phyloP scores from a whole-genome alignment of 108 stramenopile genomes.

The Seminavis robusta region DNA sequence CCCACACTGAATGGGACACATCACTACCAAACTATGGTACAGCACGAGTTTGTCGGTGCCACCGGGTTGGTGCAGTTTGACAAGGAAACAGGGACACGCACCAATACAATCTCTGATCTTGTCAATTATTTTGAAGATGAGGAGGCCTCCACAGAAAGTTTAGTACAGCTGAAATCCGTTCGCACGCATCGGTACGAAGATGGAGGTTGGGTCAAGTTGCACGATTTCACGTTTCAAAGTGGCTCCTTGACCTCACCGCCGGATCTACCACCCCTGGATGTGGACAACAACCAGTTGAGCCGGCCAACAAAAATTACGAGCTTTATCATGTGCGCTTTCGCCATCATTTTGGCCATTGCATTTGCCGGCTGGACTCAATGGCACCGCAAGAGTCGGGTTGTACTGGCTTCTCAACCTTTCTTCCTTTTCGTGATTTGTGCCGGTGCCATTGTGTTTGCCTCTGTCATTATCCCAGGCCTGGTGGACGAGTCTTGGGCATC shows the following conservation, averaged over 20 bases:
- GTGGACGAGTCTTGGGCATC: conserved; percentile 18
- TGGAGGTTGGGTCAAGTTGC: conserved; percentile 22
- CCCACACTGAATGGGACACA: not conserved
- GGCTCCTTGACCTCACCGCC: conserved; percentile 21
- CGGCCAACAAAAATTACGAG: conserved; percentile 1
- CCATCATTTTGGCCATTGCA: conserved; percentile 9
- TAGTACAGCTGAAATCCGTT: not conserved
- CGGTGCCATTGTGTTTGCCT: too few species aligned
- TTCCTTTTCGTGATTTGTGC: conserved; percentile 29
- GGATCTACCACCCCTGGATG: conserved; percentile 23
- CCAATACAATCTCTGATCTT: conserved; percentile 12
- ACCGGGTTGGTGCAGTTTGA: not conserved
- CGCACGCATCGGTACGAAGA: conserved; percentile 21
- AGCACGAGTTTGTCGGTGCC: not conserved
- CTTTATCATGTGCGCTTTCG: conserved; percentile 4
- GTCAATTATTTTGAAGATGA: conserved; percentile 19
- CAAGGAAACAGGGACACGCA: not conserved
- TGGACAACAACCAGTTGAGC: conserved; percentile 14
- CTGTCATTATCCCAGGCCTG: conserved; percentile 24
- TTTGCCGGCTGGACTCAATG: conserved; percentile 21
- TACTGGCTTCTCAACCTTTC: conserved; percentile 33
- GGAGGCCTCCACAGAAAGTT: not conserved
- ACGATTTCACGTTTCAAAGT: conserved; percentile 25
- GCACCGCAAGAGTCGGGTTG: conserved; percentile 17
- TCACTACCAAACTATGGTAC: not conserved